Evolutionary conservation across 139 green algal genomes (phyloP).

Genomic region (Trebouxia sp.): DNA sequence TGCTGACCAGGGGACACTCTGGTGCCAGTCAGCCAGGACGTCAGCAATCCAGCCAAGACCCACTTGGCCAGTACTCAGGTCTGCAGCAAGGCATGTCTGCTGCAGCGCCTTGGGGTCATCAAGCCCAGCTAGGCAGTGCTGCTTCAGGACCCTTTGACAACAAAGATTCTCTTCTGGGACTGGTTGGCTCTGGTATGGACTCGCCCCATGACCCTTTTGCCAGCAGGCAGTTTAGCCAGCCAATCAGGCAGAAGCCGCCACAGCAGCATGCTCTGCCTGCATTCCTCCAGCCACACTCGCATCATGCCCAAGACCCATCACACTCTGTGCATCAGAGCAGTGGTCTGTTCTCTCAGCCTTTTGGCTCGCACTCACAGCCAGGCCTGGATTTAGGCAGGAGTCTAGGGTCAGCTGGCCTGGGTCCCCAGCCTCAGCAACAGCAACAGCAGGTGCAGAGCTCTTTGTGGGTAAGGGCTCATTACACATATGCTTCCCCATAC

Average conservation of each 20-base stretch:
- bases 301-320: background rate
- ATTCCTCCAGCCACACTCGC: background rate
- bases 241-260: background rate
- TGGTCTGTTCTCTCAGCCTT: background rate
- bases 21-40: background rate
- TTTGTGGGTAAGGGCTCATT: background rate
- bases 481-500: no score
- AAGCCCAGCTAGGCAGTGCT: background rate
- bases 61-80: background rate
- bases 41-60: background rate
- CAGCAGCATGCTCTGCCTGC: conserved; percentile 18
- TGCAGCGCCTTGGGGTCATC: conserved; percentile 4
- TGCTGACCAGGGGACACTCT: background rate
- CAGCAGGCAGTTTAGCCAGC: background rate
- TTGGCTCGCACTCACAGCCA: background rate
- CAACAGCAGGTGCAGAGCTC: conserved; percentile 12
- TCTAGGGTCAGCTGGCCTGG: background rate
- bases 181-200: background rate
- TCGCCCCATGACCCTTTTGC: conserved; percentile 15
- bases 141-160: background rate
- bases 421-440: conserved; percentile 4
- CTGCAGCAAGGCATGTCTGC: background rate
- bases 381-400: background rate
- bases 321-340: background rate
- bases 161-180: background rate